phyloP scores from a whole-genome alignment of 2,329 filamentous ascomycete genomes.

The Microdochium bolleyi region DNA sequence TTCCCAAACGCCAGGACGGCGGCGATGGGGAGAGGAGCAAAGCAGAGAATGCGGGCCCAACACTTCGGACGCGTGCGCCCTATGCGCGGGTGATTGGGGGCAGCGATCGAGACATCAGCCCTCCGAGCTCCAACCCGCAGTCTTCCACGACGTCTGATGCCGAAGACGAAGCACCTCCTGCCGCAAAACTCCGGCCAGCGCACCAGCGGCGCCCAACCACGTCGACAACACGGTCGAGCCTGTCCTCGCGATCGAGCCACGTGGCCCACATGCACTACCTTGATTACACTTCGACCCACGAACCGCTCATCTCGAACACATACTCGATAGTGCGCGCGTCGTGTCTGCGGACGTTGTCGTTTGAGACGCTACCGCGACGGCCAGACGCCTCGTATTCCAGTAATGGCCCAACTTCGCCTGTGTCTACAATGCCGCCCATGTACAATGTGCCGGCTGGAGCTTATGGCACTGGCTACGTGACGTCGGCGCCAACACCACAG shows the following conservation, averaged over 20 bases:
- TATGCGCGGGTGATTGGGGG: constrained; percentile 48
- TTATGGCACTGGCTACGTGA: constrained; percentile 39
- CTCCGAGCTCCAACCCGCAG: constrained; percentile 41
- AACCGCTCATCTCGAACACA: constrained; percentile 51
- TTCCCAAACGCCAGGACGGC: constrained; percentile 40
- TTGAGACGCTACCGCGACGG: constrained; percentile 55
- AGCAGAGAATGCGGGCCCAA: constrained; percentile 40
- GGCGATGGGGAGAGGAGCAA: constrained; percentile 14
- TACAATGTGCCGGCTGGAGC: constrained; percentile 25
- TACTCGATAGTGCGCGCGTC: constrained; percentile 61
- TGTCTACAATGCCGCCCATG: constrained; percentile 29
- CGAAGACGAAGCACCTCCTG: constrained; percentile 32
- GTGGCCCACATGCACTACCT: constrained; percentile 55
- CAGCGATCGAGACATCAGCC: constrained; percentile 36
- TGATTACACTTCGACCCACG: constrained; percentile 62
- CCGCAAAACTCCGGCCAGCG: constrained; percentile 12
- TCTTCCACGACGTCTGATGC: constrained; percentile 40
- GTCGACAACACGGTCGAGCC: constrained; percentile 44
- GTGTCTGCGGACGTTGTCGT: constrained; percentile 57
- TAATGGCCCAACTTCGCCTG: constrained; percentile 13
- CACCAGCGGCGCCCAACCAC: constrained; percentile 32
- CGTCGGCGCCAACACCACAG: constrained; percentile 39
- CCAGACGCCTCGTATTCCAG: constrained; percentile 29
- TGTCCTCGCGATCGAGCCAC: constrained; percentile 38
- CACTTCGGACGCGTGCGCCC: constrained; percentile 51